Conservation (phyloP, 176 grass and related monocot genomes). For the Areca catechu region DNA sequence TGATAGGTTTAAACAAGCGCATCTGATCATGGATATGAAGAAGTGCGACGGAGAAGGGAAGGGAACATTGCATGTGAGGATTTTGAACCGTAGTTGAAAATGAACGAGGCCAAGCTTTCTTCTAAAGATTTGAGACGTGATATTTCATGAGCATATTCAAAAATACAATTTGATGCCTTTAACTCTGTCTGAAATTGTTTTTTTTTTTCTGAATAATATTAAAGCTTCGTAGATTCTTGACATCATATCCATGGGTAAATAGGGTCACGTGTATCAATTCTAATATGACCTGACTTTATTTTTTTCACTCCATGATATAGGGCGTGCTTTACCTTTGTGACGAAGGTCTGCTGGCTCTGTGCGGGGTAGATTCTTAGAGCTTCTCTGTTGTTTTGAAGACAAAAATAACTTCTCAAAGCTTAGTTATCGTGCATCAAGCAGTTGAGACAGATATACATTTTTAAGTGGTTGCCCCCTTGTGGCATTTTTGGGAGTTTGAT, state of each 20-base stretch:
- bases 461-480: too few relatives aligned
- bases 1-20: constrained; percentile 66
- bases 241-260: too few relatives aligned
- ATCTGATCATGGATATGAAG: constrained; percentile 60
- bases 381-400: constrained; percentile 4
- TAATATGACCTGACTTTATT: not conserved
- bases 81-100: constrained; percentile 14
- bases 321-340: constrained; percentile 26
- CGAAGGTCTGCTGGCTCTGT: constrained; percentile 4
- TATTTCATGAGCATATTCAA: too few relatives aligned
- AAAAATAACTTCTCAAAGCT: not conserved
- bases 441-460: too few relatives aligned
- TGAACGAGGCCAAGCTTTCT: not conserved
- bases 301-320: constrained; percentile 7
- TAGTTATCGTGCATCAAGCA: not conserved
- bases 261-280: too few relatives aligned
- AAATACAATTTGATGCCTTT: too few relatives aligned
- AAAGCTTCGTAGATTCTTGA: too few relatives aligned
- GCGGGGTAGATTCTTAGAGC: not conserved
- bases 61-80: constrained; percentile 8
- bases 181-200: too few relatives aligned
- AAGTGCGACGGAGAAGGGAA: constrained; percentile 22
- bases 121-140: too few relatives aligned
- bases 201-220: too few relatives aligned
- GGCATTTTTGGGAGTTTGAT: too few relatives aligned